phyloP scores from a whole-genome alignment of 768 basidiomycete genomes.

The Rhizopogon vinicolor region DNA sequence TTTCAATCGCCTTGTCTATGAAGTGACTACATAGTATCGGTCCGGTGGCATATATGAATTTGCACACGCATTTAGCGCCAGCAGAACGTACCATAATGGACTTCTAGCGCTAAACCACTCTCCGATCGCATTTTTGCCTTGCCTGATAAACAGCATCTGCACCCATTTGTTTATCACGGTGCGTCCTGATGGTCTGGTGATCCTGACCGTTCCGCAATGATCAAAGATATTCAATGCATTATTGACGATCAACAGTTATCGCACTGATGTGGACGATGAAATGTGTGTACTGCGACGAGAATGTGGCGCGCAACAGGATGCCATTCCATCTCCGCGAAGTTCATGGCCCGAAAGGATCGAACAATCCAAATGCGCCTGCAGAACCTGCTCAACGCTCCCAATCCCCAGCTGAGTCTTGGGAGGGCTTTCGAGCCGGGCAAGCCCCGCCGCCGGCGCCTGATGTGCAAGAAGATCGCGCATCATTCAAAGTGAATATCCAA shows the following conservation, averaged over 20 bases:
- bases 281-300: neutral
- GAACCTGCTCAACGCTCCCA: too few species aligned
- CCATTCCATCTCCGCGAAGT: neutral
- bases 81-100: too few species aligned
- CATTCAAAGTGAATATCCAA: conserved; percentile 10
- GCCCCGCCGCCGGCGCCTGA: too few species aligned
- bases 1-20: neutral
- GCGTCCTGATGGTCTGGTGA: neutral
- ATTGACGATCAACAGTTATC: neutral
- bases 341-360: neutral
- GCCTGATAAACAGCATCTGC: neutral
- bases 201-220: neutral
- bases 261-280: neutral
- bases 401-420: too few species aligned
- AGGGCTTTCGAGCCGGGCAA: too few species aligned
- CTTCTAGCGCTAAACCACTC: neutral
- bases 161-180: neutral
- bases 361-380: neutral
- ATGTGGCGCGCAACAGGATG: neutral
- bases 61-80: conserved; percentile 1
- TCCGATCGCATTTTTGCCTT: neutral
- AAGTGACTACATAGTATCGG: neutral
- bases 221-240: neutral
- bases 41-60: neutral
- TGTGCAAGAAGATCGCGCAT: conserved; percentile 6